Evolutionary conservation across 495 filamentous ascomycete species (phyloP).

Genomic region (Aspergillus ostianus): DNA sequence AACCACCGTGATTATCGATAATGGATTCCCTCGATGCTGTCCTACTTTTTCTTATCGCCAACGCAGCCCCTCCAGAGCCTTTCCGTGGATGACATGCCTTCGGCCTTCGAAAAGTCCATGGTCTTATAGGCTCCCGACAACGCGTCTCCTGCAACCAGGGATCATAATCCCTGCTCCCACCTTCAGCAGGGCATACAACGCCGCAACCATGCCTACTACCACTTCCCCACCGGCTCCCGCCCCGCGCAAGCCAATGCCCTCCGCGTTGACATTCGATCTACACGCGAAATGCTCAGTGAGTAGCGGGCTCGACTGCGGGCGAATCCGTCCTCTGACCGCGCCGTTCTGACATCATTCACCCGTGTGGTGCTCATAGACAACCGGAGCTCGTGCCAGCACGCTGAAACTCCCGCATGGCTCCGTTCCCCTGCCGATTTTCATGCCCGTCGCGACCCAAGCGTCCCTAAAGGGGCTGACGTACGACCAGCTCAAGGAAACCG

Average conservation of each 20-base stretch:
- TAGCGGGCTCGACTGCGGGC: slow-evolving; percentile 2
- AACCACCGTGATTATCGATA: slow-evolving; percentile 10
- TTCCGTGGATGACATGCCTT: slow-evolving; percentile 18
- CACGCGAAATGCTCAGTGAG: slow-evolving; percentile 80
- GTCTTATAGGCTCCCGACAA: neutral
- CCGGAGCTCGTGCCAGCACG: slow-evolving; percentile 89
- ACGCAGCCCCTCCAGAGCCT: neutral
- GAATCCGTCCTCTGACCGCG: neutral
- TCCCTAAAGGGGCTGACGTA: slow-evolving; percentile 93
- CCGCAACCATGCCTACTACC: slow-evolving; percentile 40
- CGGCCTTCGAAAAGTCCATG: neutral
- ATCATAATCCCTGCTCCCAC: slow-evolving; percentile 5
- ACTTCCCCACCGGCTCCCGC: slow-evolving; percentile 20
- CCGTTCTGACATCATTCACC: neutral
- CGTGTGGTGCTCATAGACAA: slow-evolving; percentile 58
- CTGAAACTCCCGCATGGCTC: slow-evolving; percentile 89
- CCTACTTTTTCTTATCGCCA: neutral
- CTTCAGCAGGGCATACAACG: slow-evolving; percentile 13
- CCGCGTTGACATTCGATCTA: slow-evolving; percentile 79
- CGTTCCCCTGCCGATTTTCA: slow-evolving; percentile 88
- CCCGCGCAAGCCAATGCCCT: slow-evolving; percentile 54
- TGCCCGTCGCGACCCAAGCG: slow-evolving; percentile 98
- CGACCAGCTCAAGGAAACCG: slow-evolving; percentile 82
- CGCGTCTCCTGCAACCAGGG: neutral
- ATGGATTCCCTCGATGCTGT: neutral